Evolutionary conservation across 257 asterid species (phyloP).

Genomic region (Primulina huaijiensis): DNA sequence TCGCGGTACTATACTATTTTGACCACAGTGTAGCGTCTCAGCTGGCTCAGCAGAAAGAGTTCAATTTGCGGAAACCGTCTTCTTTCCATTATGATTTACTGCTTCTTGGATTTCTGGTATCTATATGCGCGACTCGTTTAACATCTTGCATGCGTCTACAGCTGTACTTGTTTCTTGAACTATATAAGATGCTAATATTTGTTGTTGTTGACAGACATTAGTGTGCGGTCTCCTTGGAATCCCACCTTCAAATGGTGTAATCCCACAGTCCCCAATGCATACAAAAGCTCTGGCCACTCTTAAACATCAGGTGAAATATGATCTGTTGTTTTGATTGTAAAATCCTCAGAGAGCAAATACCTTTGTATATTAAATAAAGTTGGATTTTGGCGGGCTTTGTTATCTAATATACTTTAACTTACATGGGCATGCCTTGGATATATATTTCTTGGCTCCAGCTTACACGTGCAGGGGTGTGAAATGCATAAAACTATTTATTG

Average conservation of each 20-base stretch:
- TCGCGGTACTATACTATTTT: conserved; percentile 85
- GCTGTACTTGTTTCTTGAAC: not conserved
- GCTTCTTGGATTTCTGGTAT: conserved; percentile 80
- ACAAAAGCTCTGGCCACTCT: conserved; percentile 86
- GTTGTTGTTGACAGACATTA: conserved; percentile 45
- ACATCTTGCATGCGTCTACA: not conserved
- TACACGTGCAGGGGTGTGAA: too few relatives aligned
- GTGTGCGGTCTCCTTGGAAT: conserved; percentile 86
- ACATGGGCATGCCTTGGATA: too few relatives aligned
- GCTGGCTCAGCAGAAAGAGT: conserved; percentile 83
- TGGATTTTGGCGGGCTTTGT: too few relatives aligned
- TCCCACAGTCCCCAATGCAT: conserved; percentile 96
- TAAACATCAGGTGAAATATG: conserved; percentile 66
- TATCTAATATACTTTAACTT: too few relatives aligned
- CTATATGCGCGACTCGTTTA: conserved; percentile 3
- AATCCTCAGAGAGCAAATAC: not conserved
- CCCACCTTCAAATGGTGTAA: conserved; percentile 89
- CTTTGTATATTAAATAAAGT: too few relatives aligned
- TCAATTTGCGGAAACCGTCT: conserved; percentile 78
- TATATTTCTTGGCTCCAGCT: too few relatives aligned
- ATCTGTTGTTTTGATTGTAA: not conserved
- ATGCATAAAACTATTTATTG: too few relatives aligned
- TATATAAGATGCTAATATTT: not conserved
- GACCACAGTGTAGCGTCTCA: conserved; percentile 95
- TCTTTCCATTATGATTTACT: conserved; percentile 80